Conservation (phyloP, 1,139 yeast species). For the Zhuliangozyma blackwelliae region DNA sequence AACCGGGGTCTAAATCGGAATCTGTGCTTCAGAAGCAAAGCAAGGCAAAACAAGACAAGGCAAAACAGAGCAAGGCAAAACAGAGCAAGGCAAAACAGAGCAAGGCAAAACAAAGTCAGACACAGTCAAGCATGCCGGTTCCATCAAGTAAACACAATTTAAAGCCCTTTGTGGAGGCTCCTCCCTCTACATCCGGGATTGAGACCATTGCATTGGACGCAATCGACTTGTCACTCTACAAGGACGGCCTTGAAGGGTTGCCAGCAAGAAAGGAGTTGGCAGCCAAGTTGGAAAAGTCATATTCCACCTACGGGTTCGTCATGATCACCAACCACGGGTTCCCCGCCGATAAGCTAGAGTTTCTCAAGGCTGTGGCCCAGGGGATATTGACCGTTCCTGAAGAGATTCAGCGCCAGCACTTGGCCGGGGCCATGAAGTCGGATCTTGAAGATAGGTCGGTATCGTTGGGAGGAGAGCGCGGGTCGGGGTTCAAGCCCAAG, state of each 20-base stretch:
- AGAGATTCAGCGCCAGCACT: conserved; percentile 32
- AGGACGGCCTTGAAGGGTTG: conserved; percentile 30
- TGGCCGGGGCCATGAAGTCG: conserved; percentile 30
- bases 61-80: too few species aligned
- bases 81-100: too few species aligned
- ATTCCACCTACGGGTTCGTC: conserved; percentile 45
- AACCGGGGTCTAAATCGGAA: too few species aligned
- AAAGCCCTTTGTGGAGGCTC: conserved; percentile 30
- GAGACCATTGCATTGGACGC: conserved; percentile 27
- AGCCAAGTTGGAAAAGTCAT: conserved; percentile 27
- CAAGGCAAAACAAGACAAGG: too few species aligned
- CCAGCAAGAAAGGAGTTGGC: conserved; percentile 28
- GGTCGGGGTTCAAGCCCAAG: conserved; percentile 27
- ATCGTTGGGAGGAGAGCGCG: conserved; percentile 27
- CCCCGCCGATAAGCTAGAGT: conserved; percentile 21
- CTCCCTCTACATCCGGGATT: conserved; percentile 14
- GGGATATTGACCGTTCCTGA: conserved; percentile 37
- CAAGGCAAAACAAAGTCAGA: background rate
- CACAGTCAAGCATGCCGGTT: conserved; percentile 8
- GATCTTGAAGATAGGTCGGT: conserved; percentile 27
- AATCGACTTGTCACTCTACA: conserved; percentile 30
- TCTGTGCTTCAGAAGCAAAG: too few species aligned
- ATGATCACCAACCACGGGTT: conserved; percentile 37
- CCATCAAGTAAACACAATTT: conserved; percentile 21
- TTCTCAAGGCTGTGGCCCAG: conserved; percentile 34